phyloP scores from a whole-genome alignment of 495 filamentous ascomycete genomes.

The Xylaria telfairii region DNA sequence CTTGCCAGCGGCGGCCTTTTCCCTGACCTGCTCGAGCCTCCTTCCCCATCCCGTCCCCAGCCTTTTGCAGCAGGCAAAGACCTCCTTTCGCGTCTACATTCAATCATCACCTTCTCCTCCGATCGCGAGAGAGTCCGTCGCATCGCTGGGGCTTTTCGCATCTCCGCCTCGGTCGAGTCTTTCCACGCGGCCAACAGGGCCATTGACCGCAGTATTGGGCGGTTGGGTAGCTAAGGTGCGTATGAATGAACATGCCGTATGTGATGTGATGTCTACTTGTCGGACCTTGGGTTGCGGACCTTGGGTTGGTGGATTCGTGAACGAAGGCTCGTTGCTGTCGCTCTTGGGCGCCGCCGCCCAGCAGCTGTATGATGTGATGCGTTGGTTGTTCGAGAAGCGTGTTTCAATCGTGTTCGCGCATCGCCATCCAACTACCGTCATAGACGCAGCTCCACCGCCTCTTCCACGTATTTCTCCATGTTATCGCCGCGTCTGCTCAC shows the following conservation, averaged over 20 bases:
- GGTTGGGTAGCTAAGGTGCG: conserved; percentile 26
- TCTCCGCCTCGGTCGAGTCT: conserved; percentile 5
- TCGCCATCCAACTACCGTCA: not conserved
- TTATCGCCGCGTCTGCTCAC: not conserved
- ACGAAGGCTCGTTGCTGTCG: not conserved
- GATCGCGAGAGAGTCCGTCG: conserved; percentile 24
- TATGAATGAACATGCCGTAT: conserved; percentile 6
- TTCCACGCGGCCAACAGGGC: not conserved
- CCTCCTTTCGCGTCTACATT: conserved; percentile 28
- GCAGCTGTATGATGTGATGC: not conserved
- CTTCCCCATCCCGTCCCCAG: conserved; percentile 28
- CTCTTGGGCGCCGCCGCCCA: not conserved
- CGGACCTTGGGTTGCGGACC: not conserved
- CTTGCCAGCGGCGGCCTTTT: conserved; percentile 27
- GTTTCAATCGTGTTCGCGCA: conserved; percentile 12
- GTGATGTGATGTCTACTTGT: not conserved
- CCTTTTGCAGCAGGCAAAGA: conserved; percentile 29
- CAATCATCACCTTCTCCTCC: conserved; percentile 16
- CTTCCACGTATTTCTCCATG: not conserved
- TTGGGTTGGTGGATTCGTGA: not conserved
- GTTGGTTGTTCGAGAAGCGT: not conserved
- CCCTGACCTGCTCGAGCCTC: conserved; percentile 29
- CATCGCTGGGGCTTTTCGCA: conserved; percentile 20
- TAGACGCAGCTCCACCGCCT: not conserved
- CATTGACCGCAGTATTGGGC: conserved; percentile 21